Conservation (phyloP, 257 asterid genomes). For the Prunella vulgaris region DNA sequence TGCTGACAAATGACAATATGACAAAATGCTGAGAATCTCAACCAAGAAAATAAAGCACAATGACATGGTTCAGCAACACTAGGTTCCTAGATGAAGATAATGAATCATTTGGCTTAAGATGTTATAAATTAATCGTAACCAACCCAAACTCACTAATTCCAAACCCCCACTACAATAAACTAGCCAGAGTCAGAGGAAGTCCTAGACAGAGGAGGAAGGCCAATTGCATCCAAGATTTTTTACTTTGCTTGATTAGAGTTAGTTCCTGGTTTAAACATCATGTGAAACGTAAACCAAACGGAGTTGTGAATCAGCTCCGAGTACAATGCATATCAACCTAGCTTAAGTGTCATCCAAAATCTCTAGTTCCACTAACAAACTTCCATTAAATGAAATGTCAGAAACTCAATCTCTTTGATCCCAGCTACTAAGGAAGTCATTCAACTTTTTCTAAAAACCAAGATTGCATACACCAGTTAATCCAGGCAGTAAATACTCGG, state of each 20-base stretch:
- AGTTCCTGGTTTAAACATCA: neutral
- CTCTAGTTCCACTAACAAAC: neutral
- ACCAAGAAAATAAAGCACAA: neutral
- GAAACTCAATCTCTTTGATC: neutral
- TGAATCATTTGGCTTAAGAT: neutral
- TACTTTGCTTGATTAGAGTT: neutral
- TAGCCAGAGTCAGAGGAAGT: neutral
- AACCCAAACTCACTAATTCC: neutral
- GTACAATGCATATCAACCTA: neutral
- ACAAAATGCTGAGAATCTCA: neutral
- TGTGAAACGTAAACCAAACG: neutral
- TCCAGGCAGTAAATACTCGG: neutral
- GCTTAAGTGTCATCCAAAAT: neutral
- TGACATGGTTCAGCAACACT: neutral
- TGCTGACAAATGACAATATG: neutral
- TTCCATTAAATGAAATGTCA: neutral
- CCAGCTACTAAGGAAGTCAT: neutral
- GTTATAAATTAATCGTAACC: neutral
- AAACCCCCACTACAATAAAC: neutral
- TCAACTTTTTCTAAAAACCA: neutral
- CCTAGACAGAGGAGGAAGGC: neutral
- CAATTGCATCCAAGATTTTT: neutral
- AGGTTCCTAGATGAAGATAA: neutral
- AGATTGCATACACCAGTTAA: neutral
- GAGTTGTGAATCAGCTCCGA: neutral